Evolutionary conservation across 495 filamentous ascomycete genomes (phyloP).

Genomic region (Lasiosphaeriaceae sp.): DNA sequence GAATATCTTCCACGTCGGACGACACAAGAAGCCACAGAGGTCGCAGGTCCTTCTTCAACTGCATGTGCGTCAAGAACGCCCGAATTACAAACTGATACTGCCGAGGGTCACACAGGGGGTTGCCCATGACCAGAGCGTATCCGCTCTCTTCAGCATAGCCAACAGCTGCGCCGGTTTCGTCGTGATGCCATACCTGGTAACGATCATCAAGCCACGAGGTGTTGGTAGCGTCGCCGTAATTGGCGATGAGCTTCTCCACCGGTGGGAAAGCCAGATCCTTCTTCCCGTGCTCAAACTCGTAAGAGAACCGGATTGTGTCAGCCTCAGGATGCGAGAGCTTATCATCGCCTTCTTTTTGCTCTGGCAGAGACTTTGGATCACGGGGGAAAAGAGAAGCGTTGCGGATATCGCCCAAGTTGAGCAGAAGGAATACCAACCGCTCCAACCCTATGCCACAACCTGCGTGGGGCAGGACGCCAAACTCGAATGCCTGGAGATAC

Average conservation of each 20-base stretch:
- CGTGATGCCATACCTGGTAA: constrained; percentile 77
- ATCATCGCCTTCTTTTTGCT: constrained; percentile 39
- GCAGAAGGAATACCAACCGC: constrained; percentile 76
- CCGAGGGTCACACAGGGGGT: constrained; percentile 69
- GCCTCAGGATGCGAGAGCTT: constrained; percentile 73
- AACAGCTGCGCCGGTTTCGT: constrained; percentile 70
- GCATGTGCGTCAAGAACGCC: constrained; percentile 68
- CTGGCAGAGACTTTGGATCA: constrained; percentile 76
- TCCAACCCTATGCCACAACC: constrained; percentile 90
- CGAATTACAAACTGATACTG: constrained; percentile 69
- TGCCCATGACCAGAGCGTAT: constrained; percentile 74
- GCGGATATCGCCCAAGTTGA: constrained; percentile 84
- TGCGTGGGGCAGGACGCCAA: constrained; percentile 83
- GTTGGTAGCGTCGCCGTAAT: constrained; percentile 85
- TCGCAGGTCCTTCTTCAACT: constrained; percentile 64
- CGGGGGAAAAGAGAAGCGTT: constrained; percentile 79
- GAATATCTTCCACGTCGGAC: constrained; percentile 62
- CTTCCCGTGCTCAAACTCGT: constrained; percentile 36
- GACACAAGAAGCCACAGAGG: constrained; percentile 80
- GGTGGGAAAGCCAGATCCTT: constrained; percentile 56
- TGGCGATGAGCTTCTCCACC: constrained; percentile 76
- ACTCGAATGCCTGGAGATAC: constrained; percentile 84
- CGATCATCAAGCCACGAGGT: constrained; percentile 83
- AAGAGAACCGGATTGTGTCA: constrained; percentile 61
- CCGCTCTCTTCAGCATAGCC: constrained; percentile 69